phyloP scores from a whole-genome alignment of 345 rosid species.

The Euclidium syriacum region DNA sequence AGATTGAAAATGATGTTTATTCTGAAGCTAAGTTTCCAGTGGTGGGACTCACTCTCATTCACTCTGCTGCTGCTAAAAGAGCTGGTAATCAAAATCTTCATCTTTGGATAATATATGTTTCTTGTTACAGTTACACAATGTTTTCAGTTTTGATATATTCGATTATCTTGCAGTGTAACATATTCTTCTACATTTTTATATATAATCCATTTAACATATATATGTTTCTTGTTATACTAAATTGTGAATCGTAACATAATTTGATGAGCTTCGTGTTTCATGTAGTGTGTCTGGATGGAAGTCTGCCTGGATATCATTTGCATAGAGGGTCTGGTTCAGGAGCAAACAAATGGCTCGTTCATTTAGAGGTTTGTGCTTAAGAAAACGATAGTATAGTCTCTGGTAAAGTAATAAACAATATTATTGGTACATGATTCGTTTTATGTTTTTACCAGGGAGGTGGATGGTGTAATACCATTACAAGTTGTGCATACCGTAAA shows the following conservation, averaged over 20 bases:
- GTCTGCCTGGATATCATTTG: conserved; percentile 66
- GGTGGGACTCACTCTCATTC: conserved; percentile 40
- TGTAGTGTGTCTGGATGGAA: conserved; percentile 74
- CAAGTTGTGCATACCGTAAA: conserved; percentile 74
- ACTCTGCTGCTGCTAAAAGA: conserved; percentile 32
- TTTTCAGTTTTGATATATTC: not conserved
- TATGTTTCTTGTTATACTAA: too few relatives aligned
- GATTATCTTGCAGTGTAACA: too few relatives aligned
- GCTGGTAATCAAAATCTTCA: conserved; percentile 29
- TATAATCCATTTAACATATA: too few relatives aligned
- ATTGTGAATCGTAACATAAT: too few relatives aligned
- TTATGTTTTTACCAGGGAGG: conserved; percentile 70
- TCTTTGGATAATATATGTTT: not conserved
- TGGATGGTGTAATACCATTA: conserved; percentile 89
- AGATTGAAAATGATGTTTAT: conserved; percentile 21
- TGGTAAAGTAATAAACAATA: not conserved
- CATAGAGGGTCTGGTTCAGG: conserved; percentile 70
- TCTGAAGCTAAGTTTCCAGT: conserved; percentile 32
- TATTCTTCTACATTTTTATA: too few relatives aligned
- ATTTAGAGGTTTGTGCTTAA: conserved; percentile 50
- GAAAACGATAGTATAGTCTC: not conserved
- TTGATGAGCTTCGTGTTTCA: not conserved
- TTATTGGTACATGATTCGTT: not conserved
- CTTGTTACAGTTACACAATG: conserved; percentile 10
- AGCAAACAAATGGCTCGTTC: conserved; percentile 69